Evolutionary conservation across 371 early-diverging fungal genomes (phyloP).

Genomic region (Conidiobolus incongruus): DNA sequence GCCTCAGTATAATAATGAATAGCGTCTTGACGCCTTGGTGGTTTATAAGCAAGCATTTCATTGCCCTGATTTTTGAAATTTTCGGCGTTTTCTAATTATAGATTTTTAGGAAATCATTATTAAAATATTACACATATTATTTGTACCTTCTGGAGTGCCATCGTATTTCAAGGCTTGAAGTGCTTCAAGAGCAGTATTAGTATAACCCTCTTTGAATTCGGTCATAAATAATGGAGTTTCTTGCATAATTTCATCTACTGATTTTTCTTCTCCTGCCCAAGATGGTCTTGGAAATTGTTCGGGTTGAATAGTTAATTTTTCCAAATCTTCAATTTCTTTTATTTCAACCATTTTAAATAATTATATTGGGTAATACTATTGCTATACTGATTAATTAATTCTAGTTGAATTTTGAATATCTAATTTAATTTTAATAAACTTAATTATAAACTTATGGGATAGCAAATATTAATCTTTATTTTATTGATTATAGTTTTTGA

Average conservation of each 20-base stretch:
- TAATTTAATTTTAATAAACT: no score
- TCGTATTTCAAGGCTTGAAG: slow-evolving; percentile 75
- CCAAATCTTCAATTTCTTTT: no score
- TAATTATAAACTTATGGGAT: no score
- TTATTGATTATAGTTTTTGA: no score
- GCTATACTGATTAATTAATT: no score
- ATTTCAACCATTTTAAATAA: no score
- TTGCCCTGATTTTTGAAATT: slow-evolving; percentile 94
- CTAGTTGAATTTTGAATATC: no score
- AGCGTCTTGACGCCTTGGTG: slow-evolving; percentile 46
- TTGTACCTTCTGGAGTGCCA: slow-evolving; percentile 76
- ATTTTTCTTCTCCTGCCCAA: slow-evolving; percentile 8
- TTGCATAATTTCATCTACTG: slow-evolving; percentile 31
- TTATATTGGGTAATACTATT: no score
- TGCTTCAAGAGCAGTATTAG: slow-evolving; percentile 60
- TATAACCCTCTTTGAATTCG: slow-evolving; percentile 35
- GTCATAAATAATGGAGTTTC: slow-evolving; percentile 86
- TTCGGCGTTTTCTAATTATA: slow-evolving; percentile 50
- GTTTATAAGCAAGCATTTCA: slow-evolving; percentile 58
- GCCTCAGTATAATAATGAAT: slow-evolving; percentile 71
- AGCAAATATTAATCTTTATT: no score
- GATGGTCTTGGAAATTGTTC: background rate
- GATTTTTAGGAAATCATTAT: background rate
- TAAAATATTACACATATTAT: slow-evolving; percentile 1
- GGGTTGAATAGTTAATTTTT: no score